Percentiles rank a stretch among this genome's conserved stretches.
Conservation (phyloP, 208 protist species). For the Herpetomonas samuelpessoai region DNA sequence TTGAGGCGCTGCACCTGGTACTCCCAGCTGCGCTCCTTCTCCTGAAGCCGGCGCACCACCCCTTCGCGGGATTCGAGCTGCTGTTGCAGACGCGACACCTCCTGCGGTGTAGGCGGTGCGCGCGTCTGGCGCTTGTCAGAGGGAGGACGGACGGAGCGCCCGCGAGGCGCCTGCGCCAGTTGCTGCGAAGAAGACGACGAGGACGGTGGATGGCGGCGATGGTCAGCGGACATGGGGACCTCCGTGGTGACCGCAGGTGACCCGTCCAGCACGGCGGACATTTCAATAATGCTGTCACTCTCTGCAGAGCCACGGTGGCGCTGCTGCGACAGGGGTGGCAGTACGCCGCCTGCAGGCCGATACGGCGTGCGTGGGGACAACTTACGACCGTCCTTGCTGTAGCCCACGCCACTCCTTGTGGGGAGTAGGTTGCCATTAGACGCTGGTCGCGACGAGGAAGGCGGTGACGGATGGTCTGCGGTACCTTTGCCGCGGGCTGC, state of each 20-base stretch:
- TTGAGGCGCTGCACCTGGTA: conserved; percentile 86
- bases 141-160: too few species aligned
- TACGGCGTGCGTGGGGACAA: conserved; percentile 11
- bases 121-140: too few species aligned
- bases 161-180: too few species aligned
- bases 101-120: neutral
- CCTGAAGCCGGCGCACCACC: conserved; percentile 54
- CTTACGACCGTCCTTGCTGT: neutral
- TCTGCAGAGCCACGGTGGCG: conserved; percentile 13
- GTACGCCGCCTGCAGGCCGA: conserved; percentile 26
- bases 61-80: conserved; percentile 38
- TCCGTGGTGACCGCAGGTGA: too few species aligned
- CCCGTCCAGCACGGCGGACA: conserved; percentile 29
- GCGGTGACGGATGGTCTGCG: too few species aligned
- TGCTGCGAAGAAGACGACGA: too few species aligned
- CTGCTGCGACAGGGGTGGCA: conserved; percentile 25
- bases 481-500: too few species aligned
- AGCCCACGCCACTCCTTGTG: too few species aligned
- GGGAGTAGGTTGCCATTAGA: too few species aligned
- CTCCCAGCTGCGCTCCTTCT: conserved; percentile 82
- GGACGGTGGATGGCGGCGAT: too few species aligned
- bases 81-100: conserved; percentile 34
- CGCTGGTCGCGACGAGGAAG: too few species aligned
- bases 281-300: conserved; percentile 43
- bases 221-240: too few species aligned